phyloP scores from a whole-genome alignment of 345 rosid genomes.

The Euphorbia pulcherrima region DNA sequence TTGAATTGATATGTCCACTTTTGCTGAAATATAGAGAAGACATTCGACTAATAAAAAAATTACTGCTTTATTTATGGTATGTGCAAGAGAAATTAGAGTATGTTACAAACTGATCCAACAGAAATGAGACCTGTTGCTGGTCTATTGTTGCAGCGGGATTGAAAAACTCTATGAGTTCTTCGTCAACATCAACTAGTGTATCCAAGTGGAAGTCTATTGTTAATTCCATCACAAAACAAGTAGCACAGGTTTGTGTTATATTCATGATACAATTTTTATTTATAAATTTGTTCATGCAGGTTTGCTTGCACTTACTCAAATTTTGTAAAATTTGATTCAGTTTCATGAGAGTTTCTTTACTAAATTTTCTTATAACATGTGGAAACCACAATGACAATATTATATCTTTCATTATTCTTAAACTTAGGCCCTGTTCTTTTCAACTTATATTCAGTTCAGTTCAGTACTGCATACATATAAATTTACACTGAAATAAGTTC shows the following conservation, averaged over 20 bases:
- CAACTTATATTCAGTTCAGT: too few species aligned
- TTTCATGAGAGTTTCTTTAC: constrained; percentile 1
- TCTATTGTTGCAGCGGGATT: constrained; percentile 35
- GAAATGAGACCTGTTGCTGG: not conserved
- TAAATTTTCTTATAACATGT: not conserved
- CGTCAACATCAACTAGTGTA: constrained; percentile 24
- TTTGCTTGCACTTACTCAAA: not conserved
- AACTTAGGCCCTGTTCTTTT: too few species aligned
- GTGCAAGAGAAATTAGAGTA: not conserved
- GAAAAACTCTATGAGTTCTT: constrained; percentile 24
- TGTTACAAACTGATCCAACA: not conserved
- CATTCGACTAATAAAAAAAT: not conserved
- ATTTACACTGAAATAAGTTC: too few species aligned
- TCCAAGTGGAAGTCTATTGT: constrained; percentile 59
- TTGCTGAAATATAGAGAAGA: not conserved
- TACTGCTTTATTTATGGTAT: not conserved
- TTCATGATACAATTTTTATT: not conserved
- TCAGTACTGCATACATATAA: too few species aligned
- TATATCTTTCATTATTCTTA: not conserved
- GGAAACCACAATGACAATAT: not conserved
- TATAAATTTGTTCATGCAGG: not conserved
- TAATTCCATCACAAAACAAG: constrained; percentile 62
- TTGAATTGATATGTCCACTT: not conserved
- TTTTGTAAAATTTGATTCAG: not conserved
- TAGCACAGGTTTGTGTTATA: constrained; percentile 54